Evolutionary conservation across 352 stramenopile genomes (phyloP).

Genomic region (Lagenidium giganteum): DNA sequence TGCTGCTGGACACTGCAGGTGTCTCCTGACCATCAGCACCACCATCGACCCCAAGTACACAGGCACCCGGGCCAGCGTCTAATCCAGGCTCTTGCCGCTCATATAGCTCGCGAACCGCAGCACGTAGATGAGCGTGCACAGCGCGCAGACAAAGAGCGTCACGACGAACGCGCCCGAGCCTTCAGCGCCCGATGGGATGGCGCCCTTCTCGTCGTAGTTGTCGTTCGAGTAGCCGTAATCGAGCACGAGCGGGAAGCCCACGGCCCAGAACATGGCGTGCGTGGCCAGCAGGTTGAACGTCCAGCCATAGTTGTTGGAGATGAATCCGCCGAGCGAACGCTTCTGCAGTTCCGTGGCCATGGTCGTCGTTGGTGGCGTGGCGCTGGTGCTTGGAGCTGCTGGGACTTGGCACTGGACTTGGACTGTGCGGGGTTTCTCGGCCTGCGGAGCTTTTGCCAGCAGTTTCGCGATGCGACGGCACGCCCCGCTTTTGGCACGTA

Average conservation of each 20-base stretch:
- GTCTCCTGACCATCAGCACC: too few relatives aligned
- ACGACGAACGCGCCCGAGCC: constrained; percentile 67
- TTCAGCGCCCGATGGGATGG: constrained; percentile 54
- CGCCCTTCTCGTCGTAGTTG: constrained; percentile 56
- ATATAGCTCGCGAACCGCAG: constrained; percentile 41
- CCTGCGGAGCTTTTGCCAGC: too few relatives aligned
- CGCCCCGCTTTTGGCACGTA: too few relatives aligned
- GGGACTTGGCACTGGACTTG: too few relatives aligned
- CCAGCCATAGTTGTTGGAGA: constrained; percentile 60
- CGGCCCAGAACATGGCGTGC: constrained; percentile 64
- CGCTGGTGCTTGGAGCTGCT: too few relatives aligned
- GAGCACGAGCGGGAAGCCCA: constrained; percentile 50
- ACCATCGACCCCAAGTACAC: too few relatives aligned
- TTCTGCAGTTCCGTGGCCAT: too few relatives aligned
- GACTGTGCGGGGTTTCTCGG: constrained; percentile 12
- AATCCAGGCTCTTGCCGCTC: too few relatives aligned
- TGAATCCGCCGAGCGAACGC: constrained; percentile 34
- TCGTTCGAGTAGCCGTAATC: constrained; percentile 65
- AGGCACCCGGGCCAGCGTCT: too few relatives aligned
- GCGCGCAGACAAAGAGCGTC: constrained; percentile 51
- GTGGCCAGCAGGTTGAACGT: constrained; percentile 71
- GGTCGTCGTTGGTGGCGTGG: not conserved
- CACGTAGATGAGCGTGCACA: constrained; percentile 55
- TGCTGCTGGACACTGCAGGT: too few relatives aligned
- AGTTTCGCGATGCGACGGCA: too few relatives aligned